Base-by-base conservation (phyloP, 1,284 basidiomycete genomes). In the Polyporus tsugae region DNA sequence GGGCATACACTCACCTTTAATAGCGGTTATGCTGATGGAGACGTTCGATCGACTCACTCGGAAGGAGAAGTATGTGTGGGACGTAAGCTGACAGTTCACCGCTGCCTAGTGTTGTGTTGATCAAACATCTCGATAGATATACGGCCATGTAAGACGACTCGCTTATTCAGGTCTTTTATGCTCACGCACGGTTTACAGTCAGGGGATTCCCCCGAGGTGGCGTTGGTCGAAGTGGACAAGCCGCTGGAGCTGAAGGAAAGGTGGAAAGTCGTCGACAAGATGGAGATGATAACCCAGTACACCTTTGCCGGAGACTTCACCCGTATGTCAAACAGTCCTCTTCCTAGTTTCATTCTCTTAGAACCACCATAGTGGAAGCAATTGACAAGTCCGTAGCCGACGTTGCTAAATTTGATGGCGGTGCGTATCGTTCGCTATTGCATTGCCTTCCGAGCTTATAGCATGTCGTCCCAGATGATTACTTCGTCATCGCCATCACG, bases 41-140 rank as follows among this genome's bases (percentile, higher is more conserved):
- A 89, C 87, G 1, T 90, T 91, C 73, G 84, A 87, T 63, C 84
- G 85, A 10, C 78, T 91, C 11, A 85, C 86, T 5, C 77, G 87
- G 61, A 89, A 89, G 75, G 89, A 90, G 72, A 91, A 91, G 77
- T 91, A 89, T 75, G 86, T 87, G 11, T 91, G 89, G 89, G 89
- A 91, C 83, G 89, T 90, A 72, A 80, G 88, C 82, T 19, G 15
- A 49, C 19, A 38, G 2, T 62, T 44, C 0, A 36, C 6, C 33
- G 6, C 9, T 19, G 11, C 22, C 7, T 64, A 64, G 19, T 33
- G 15, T n/a, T 29, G 36, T 11, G 60, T 68, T 22, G 57, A 42
- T 39, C 22, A 22, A 38, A 25, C 11, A 0, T 13, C 4, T n/a
- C 35, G 6, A 49, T 71, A 91, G 89, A 89, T 91, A 69, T 87